Evolutionary conservation across 2,329 filamentous ascomycete species (phyloP), one percentile per base, ranked within the genome.

Genomic region (Exophiala lecanii-corni): DNA sequence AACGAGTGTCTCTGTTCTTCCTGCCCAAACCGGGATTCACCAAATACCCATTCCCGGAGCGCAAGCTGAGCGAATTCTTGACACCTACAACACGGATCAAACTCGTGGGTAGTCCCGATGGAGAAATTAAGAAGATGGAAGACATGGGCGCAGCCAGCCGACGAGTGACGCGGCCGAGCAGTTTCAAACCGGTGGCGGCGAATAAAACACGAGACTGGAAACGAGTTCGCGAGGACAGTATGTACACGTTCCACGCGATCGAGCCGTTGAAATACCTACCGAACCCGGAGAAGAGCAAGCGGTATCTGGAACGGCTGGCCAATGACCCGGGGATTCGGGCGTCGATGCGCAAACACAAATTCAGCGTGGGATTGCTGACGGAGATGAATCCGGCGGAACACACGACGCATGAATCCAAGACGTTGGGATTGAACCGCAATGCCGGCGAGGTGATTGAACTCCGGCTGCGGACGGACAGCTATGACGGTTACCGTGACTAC

Each of bases 401-500:
- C 64, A 96, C 89, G 0, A 86, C 78, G 3, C 83, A 86, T 58
- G 84, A 92, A n/a, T 81, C 81, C 37, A 76, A 87, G 33, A 89
- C 86, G 1, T 67, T 97, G 0, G 92, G 92, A 0, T 63, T 97
- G 30, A 98, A 98, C 61, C 74, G 88, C 9, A 96, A 97, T 60
- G 66, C 73, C 2, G 92, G 92, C 47, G 84, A 95, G 63, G 86
- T 88, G 1, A 95, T 98, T 43, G 89, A 97, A 71, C 66, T 98
- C 49, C 74, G 92, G 0, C 68, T 98, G 25, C 74, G 92, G n/a
- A 97, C 92, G 1, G 92, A 98, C 66, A 86, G 86, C 2, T 88
- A 92, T 61, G 89, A 95, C 62, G 92, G 92, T 1, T 97, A 95
- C 59, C 72, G 92, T 26, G 88, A 96, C 61, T 98, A 97, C 68